Evolutionary conservation across 2,329 filamentous ascomycete species (phyloP).

Genomic region (Alternaria triticina): DNA sequence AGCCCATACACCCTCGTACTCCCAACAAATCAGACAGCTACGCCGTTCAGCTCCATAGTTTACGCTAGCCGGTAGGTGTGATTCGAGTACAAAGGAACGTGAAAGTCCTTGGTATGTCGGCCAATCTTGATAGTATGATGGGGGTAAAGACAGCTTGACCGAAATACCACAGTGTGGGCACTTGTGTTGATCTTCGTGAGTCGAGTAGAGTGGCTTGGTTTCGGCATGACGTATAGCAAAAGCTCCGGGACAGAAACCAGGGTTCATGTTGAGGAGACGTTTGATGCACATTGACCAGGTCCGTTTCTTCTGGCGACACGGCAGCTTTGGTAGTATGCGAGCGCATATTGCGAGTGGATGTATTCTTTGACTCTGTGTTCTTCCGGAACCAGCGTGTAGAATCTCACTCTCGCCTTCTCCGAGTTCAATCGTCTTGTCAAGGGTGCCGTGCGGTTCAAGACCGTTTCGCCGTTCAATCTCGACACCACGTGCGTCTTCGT

Average conservation of each 20-base stretch:
- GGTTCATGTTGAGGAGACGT: neutral
- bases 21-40: neutral
- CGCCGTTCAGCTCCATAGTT: neutral
- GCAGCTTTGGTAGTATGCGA: neutral
- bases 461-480: neutral
- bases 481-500: neutral
- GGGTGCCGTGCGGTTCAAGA: neutral
- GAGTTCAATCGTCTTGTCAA: neutral
- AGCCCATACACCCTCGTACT: neutral
- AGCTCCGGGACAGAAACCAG: neutral
- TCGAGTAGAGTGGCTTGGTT: accelerated
- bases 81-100: neutral
- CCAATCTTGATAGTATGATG: accelerated
- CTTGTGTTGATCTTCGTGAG: neutral
- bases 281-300: neutral
- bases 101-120: neutral
- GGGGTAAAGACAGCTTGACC: accelerated
- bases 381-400: neutral
- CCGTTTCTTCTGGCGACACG: neutral
- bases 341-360: neutral
- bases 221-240: neutral
- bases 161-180: neutral
- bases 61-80: accelerated
- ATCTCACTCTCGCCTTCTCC: neutral
- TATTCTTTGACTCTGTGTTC: neutral